Percentiles rank a stretch among this genome's conserved stretches.
Evolutionary conservation across 2,329 filamentous ascomycete species (phyloP).

Genomic region (Daldinia sp.): DNA sequence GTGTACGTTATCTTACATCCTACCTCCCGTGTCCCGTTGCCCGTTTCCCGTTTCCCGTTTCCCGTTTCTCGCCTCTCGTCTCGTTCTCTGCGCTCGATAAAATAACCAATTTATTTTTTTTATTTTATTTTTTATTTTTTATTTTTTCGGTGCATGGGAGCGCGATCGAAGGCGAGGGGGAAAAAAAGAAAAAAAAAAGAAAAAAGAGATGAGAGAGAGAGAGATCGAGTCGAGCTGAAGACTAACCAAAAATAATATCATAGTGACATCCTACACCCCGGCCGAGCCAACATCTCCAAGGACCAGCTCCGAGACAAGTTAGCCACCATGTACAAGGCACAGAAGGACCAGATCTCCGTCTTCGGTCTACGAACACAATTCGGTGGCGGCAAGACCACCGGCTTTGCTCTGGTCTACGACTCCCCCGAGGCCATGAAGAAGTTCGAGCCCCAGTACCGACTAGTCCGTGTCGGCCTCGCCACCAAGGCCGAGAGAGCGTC

Average conservation of each 20-base stretch:
- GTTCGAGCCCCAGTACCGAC: conserved; percentile 98
- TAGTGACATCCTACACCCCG: conserved; percentile 99
- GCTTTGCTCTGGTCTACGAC: conserved; percentile 99
- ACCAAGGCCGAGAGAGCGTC: conserved; percentile 96
- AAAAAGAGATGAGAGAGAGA: too few species aligned
- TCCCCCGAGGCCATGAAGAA: conserved; percentile 99
- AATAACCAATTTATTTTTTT: neutral
- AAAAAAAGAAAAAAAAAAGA: too few species aligned
- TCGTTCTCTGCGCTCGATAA: neutral
- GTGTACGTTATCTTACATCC: conserved; percentile 81
- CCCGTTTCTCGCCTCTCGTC: conserved; percentile 10
- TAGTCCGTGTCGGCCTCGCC: conserved; percentile 91
- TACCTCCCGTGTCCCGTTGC: too few species aligned
- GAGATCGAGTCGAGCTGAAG: neutral
- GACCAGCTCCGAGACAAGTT: conserved; percentile 97
- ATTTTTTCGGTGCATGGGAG: too few species aligned
- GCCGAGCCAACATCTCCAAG: conserved; percentile 98
- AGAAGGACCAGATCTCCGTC: conserved; percentile 96
- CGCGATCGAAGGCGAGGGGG: too few species aligned
- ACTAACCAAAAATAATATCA: conserved; percentile 23
- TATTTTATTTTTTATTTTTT: too few species aligned
- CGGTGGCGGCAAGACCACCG: conserved; percentile 99
- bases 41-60: too few species aligned
- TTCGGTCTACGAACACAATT: conserved; percentile 99
- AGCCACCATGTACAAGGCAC: conserved; percentile 94